Evolutionary conservation across 305 asterid genomes (phyloP).

Genomic region (Withania somnifera): DNA sequence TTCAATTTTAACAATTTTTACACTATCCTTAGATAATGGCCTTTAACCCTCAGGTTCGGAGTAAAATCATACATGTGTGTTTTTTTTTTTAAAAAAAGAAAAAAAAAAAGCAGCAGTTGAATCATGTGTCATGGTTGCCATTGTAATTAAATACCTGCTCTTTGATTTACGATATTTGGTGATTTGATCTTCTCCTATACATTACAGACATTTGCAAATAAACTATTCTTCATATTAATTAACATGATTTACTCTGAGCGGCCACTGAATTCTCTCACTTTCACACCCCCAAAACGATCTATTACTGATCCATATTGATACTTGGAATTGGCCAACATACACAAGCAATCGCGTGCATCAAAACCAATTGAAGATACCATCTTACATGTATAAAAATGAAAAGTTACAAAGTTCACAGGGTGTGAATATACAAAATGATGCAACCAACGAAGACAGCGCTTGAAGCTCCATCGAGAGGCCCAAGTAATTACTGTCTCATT

Average conservation of each 20-base stretch:
- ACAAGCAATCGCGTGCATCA: background rate
- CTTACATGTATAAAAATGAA: background rate
- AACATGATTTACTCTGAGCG: background rate
- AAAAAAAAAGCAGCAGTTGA: too few relatives aligned
- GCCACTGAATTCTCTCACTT: background rate
- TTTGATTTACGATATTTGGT: background rate
- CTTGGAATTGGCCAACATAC: background rate
- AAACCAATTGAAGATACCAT: background rate
- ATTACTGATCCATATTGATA: background rate
- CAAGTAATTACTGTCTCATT: constrained; percentile 23
- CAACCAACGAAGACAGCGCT: background rate
- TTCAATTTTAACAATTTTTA: too few relatives aligned
- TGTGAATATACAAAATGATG: constrained; percentile 15
- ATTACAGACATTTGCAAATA: background rate
- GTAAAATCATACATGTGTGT: too few relatives aligned
- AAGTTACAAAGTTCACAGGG: background rate
- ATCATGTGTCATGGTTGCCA: too few relatives aligned
- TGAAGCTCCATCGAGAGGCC: background rate
- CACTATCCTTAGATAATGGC: too few relatives aligned
- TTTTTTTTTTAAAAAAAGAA: too few relatives aligned
- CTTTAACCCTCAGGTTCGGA: too few relatives aligned
- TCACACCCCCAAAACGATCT: background rate
- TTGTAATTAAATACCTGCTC: too few relatives aligned
- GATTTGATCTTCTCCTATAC: background rate
- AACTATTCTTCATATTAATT: background rate